Base-by-base conservation (phyloP, 2,329 filamentous ascomycete species). In the Alternaria conjuncta region DNA sequence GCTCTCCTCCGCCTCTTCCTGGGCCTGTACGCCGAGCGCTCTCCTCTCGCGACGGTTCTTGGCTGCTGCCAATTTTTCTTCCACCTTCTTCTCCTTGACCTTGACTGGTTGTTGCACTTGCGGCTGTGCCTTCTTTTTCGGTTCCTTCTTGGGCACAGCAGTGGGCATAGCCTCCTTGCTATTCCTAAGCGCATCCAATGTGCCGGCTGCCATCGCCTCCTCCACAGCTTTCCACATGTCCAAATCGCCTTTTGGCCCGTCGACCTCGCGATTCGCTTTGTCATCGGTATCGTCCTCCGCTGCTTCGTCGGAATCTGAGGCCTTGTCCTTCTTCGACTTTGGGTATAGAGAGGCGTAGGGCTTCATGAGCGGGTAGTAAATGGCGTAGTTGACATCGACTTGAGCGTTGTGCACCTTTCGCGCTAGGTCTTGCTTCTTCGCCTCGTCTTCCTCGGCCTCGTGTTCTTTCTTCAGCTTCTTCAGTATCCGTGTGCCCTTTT, bases 351-450 rank as follows among this genome's bases (percentile, higher is more conserved):
- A 84, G 67, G 92, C 84, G 79, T 96, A 96, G 21, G 86, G 83
- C 77, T 92, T 88, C 71, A 89, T 84, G 47, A 92, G 86, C 2
- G 92, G 92, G 66, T 88, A 92, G 78, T 90, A 91, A 57, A 88
- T 85, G 1, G 92, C 88, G 75, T 96, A 96, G 71, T 92, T 89
- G 66, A 92, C 83, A 74, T 95, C 92, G 12, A 94, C 87, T 74
- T 94, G 87, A 25, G 88, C 88, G 23, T 88, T 83, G 75, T 92
- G 90, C n/a, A 92, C 82, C 63, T 89, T 84, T 7, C 79, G 78
- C 69, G 87, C 82, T 53, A 92, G 77, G 1, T 61, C 63, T 36
- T 81, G 80, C 69, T 89, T 86, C 51, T 86, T 83, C 1, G 83
- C 77, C 36, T 86, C 85, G 55, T 84, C 82, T 18, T 83, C 79